Base-by-base conservation (phyloP, 495 filamentous ascomycete genomes). In the Staphylotrichum tortipilum region DNA sequence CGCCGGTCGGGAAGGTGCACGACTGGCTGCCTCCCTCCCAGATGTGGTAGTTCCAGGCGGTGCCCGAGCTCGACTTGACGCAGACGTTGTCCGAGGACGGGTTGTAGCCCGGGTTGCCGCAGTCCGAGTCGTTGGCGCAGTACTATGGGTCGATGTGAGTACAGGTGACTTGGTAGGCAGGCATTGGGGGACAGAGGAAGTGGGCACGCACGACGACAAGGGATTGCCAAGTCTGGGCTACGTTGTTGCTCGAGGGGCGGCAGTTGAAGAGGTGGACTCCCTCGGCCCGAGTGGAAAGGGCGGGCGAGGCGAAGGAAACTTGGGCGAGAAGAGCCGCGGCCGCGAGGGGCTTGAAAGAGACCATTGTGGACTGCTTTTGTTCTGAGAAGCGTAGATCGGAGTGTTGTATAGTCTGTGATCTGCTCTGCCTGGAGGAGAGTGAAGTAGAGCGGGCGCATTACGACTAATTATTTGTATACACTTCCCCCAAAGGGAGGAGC, bases 61-160 rank as follows among this genome's bases (percentile, higher is more conserved):
- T 22, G n/a, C 10, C 11, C 17, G 46, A 39, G 35, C 3, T 31
- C 1, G 11, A 3, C 46, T 30, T 34, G 50, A 46, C 19, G 34
- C 50, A 40, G 30, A 46, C 18, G 41, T 53, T 42, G 17, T 50
- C 59, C 3, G 33, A 46, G 1, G 38, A 2, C 17, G 30, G 22
- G 24, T 11, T 38, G 39, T 38, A 29, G 31, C 33, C 1, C 10
- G 22, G 14, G 23, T 22, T 36, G 40, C 49, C 38, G 49, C 49
- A 51, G 41, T 51, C 41, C n/a, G 31, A 22, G 41, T 45, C 49
- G 24, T 51, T 51, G 40, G 49, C 39, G 41, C 49, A 51, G 40
- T 51, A 51, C 49, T 51, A n/a, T n/a, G n/a, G n/a, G n/a, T n/a
- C n/a, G n/a, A n/a, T n/a, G n/a, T n/a, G n/a, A n/a, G n/a, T n/a